Percentiles rank a stretch among this genome's conserved stretches.
phyloP scores from a whole-genome alignment of 441 rosid genomes.

The Syzygium malaccense region DNA sequence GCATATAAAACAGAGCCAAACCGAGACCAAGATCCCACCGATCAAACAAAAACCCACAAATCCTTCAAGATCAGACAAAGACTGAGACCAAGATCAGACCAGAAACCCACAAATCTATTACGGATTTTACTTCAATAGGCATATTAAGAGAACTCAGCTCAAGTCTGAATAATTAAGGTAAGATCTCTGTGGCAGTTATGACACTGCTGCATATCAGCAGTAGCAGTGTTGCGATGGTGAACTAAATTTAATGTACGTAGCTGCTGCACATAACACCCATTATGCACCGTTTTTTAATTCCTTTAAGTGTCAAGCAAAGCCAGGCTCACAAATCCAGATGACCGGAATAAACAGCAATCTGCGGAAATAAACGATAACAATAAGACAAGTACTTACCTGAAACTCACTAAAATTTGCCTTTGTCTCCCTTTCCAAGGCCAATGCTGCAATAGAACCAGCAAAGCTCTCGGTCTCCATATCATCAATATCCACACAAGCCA shows the following conservation, averaged over 20 bases:
- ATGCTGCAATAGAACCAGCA: conserved; percentile 48
- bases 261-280: not conserved
- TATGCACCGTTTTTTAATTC: not conserved
- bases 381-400: conserved; percentile 39
- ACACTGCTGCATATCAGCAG: not conserved
- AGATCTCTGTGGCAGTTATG: not conserved
- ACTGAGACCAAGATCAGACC: not conserved
- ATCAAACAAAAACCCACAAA: not conserved
- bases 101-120: not conserved
- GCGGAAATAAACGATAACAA: not conserved
- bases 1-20: not conserved
- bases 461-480: conserved; percentile 58
- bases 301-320: not conserved
- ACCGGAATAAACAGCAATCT: not conserved
- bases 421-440: conserved; percentile 76
- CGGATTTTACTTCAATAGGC: not conserved
- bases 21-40: not conserved
- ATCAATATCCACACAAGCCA: conserved; percentile 60
- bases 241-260: not conserved
- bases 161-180: not conserved
- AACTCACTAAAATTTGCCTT: conserved; percentile 67
- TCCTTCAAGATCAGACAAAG: not conserved
- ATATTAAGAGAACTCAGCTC: not conserved
- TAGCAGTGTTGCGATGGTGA: not conserved
- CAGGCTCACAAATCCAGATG: not conserved